phyloP scores from a whole-genome alignment of 2,329 filamentous ascomycete genomes.

The Xylariaceae sp. region DNA sequence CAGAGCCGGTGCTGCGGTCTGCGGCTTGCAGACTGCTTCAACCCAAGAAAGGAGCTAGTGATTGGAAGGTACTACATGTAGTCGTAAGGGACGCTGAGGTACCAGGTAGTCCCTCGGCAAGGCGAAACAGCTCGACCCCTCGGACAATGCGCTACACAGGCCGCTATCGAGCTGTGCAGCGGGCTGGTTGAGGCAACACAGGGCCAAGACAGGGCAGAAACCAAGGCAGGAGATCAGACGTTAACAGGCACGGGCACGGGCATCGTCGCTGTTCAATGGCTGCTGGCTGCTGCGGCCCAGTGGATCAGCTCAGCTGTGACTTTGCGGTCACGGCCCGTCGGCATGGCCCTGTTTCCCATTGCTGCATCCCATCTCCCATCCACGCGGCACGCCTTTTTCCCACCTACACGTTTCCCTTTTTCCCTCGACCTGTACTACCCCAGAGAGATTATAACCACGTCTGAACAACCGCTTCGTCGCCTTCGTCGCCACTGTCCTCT shows the following conservation, averaged over 20 bases:
- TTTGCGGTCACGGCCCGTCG: not conserved
- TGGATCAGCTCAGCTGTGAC: slow-evolving; percentile 3
- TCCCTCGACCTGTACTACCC: not conserved
- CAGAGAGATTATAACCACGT: slow-evolving; percentile 14
- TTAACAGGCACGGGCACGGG: slow-evolving; percentile 7
- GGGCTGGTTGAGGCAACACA: too few species aligned
- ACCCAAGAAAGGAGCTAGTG: too few species aligned
- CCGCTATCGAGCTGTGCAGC: too few species aligned
- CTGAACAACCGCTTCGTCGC: slow-evolving; percentile 8
- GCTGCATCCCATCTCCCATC: not conserved
- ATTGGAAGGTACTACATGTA: too few species aligned
- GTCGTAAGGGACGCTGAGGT: too few species aligned
- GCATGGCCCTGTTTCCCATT: too few species aligned
- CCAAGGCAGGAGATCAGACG: slow-evolving; percentile 3
- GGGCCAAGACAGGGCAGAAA: too few species aligned
- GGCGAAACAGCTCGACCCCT: too few species aligned
- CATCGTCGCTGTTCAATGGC: slow-evolving; percentile 1
- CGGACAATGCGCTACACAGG: too few species aligned
- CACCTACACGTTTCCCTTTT: slow-evolving; percentile 1
- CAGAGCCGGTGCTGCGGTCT: too few species aligned
- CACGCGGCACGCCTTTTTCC: not conserved
- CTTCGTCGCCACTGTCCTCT: not conserved
- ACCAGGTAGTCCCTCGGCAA: too few species aligned
- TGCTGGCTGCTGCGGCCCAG: not conserved
- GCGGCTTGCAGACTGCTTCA: too few species aligned